Conservation (phyloP, 768 basidiomycete genomes). For the Floccularia luteovirens region DNA sequence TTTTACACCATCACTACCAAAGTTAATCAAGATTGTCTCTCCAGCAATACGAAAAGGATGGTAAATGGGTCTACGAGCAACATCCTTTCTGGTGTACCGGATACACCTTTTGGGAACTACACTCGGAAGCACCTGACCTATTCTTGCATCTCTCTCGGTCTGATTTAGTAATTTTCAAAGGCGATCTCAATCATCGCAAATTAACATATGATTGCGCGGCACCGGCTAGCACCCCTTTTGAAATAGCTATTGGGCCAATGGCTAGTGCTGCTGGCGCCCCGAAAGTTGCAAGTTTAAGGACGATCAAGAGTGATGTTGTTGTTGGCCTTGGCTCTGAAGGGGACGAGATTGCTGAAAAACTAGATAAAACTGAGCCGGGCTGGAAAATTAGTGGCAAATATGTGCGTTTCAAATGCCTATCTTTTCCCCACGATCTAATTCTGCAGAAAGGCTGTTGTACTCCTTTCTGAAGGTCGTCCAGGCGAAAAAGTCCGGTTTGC, state of each 20-base stretch:
- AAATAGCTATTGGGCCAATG: slow-evolving; percentile 88
- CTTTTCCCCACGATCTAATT: neutral
- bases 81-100: slow-evolving; percentile 97
- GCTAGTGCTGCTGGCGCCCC: slow-evolving; percentile 85
- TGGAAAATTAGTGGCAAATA: slow-evolving; percentile 99
- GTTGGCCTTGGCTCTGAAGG: slow-evolving; percentile 72
- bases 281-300: slow-evolving; percentile 77
- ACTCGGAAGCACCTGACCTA: slow-evolving; percentile 78
- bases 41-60: slow-evolving; percentile 87
- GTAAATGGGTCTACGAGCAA: slow-evolving; percentile 91
- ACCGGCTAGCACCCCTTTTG: slow-evolving; percentile 82
- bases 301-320: slow-evolving; percentile 94
- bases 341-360: slow-evolving; percentile 61
- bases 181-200: slow-evolving; percentile 91
- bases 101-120: slow-evolving; percentile 88
- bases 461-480: slow-evolving; percentile 82
- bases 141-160: slow-evolving; percentile 88
- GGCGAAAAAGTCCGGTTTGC: slow-evolving; percentile 84
- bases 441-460: slow-evolving; percentile 67
- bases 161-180: slow-evolving; percentile 92
- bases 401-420: slow-evolving; percentile 34
- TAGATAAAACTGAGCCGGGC: slow-evolving; percentile 84
- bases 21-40: slow-evolving; percentile 3
- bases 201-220: slow-evolving; percentile 83
- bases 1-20: neutral